Evolutionary conservation across 176 grass and related monocot species (phyloP).

Genomic region (Cenchrus americanus): DNA sequence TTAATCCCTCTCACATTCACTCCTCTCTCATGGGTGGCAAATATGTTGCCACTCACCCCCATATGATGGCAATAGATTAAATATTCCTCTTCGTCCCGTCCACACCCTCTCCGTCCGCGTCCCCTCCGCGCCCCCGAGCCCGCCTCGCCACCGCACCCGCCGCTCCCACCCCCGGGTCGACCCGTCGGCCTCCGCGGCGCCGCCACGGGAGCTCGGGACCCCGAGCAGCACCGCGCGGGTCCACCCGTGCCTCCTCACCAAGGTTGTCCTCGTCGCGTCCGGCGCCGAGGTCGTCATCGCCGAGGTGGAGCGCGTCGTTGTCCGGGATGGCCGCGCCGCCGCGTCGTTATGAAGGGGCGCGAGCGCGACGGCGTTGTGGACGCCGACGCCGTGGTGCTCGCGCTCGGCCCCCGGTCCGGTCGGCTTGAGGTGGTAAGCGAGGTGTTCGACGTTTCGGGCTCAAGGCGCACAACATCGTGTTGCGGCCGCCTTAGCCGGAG

Average conservation of each 20-base stretch:
- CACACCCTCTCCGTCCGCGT: conserved; percentile 67
- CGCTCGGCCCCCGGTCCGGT: conserved; percentile 81
- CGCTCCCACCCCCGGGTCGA: conserved; percentile 80
- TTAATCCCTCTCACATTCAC: no score
- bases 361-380: conserved; percentile 46
- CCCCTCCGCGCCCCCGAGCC: neutral
- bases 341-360: conserved; percentile 60
- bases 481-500: conserved; percentile 58
- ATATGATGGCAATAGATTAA: no score
- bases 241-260: conserved; percentile 84
- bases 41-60: no score
- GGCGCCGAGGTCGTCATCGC: conserved; percentile 66
- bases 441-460: conserved; percentile 74
- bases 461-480: conserved; percentile 91
- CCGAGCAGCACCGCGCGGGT: conserved; percentile 83
- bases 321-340: conserved; percentile 48
- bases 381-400: conserved; percentile 81
- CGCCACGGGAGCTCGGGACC: conserved; percentile 65
- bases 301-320: conserved; percentile 73
- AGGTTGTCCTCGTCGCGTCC: conserved; percentile 69
- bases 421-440: conserved; percentile 50
- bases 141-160: conserved; percentile 16
- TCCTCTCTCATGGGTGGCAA: no score
- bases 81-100: no score
- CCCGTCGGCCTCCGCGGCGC: conserved; percentile 42